Percentiles rank a stretch among this genome's conserved stretches.
Evolutionary conservation across 2,329 filamentous ascomycete species (phyloP).

Genomic region (Sporothrix luriei): DNA sequence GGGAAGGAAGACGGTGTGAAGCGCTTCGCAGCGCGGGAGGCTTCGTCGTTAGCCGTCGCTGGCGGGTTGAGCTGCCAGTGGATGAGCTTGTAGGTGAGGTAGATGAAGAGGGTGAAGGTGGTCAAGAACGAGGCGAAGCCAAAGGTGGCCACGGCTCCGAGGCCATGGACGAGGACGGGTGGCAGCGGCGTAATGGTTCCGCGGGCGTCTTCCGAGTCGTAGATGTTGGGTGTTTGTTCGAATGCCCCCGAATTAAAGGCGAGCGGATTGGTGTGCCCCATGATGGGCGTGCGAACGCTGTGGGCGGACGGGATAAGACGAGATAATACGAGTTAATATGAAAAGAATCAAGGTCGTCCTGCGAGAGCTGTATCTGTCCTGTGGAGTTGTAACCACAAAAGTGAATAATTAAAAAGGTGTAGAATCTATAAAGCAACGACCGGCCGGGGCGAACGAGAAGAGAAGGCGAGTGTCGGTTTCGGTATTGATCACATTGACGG

Average conservation of each 20-base stretch:
- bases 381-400: background rate
- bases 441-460: conserved; percentile 1
- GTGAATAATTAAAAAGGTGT: background rate
- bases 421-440: conserved; percentile 25
- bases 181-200: conserved; percentile 45
- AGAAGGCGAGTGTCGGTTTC: background rate
- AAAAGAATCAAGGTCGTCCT: background rate
- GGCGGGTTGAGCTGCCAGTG: conserved; percentile 42
- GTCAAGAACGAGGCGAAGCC: conserved; percentile 46
- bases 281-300: background rate
- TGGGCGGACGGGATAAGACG: background rate
- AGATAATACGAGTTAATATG: background rate
- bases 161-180: conserved; percentile 43
- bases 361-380: background rate
- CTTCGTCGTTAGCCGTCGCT: conserved; percentile 21
- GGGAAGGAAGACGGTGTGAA: conserved; percentile 34
- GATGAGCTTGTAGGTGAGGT: conserved; percentile 45
- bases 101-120: conserved; percentile 42
- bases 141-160: conserved; percentile 46
- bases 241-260: conserved; percentile 18
- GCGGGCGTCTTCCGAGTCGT: conserved; percentile 40
- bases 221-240: conserved; percentile 25
- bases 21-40: conserved; percentile 5
- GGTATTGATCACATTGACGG: background rate
- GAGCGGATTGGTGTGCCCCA: background rate